Evolutionary conservation across 1,284 basidiomycete genomes (phyloP), one percentile per base, ranked within the genome.

Genomic region (Papiliotrema laurentii): DNA sequence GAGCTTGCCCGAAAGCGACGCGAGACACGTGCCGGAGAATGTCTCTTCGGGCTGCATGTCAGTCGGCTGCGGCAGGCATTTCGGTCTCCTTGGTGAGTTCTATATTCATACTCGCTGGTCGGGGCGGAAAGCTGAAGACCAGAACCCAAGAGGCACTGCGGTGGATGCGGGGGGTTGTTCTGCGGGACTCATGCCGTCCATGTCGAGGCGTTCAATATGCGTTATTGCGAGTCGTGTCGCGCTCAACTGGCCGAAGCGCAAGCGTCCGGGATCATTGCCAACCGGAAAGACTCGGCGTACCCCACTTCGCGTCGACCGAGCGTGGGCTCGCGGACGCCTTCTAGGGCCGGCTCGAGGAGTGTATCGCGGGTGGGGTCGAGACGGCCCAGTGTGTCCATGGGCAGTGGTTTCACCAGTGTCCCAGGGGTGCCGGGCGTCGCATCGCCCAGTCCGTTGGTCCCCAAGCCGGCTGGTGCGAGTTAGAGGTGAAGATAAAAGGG

Each of bases 111-210:
- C n/a, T 6, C 16, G n/a, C 26, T 3, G 21, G 30, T 28, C 28
- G 5, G 10, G 16, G 10, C 22, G 19, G 16, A 21, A 4, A 11
- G 39, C 37, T 45, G 2, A 48, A 35, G 28, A 28, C 16, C 33
- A 69, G 71, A 74, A 51, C 72, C 72, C 1, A 63, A 67, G 51
- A 51, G 72, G 18, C 60, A 65, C 51, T 74, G 72, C 49, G 69
- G 67, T 22, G 72, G 72, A 13, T 74, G 72, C 46, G 72, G 71
- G 3, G 72, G 72, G 14, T 56, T 57, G 6, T 73, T 71, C 55
- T 74, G 72, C 66, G 66, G 66, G 44, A 63, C 64, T 2, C 69
- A 74, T 53, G 65, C 64, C 1, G 51, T 72, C 7, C 61, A 69
- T 38, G 66, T 74, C 40, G 71, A 72, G 30, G 53, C 50, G 14